Base-by-base conservation (phyloP, 225 moss, liverwort and hornwort species). In the Physcomitrium patens region DNA sequence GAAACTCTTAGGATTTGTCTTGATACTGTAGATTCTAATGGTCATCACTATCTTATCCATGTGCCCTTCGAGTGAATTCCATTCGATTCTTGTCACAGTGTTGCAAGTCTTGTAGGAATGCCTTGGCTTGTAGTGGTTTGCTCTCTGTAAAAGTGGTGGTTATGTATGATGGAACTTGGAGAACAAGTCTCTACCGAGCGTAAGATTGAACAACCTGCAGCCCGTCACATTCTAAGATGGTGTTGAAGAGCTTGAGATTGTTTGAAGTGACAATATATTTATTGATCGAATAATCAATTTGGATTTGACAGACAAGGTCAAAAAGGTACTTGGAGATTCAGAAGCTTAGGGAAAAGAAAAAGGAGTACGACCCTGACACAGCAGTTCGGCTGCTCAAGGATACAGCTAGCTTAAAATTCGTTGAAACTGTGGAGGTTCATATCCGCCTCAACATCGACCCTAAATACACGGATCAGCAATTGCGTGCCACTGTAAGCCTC, bases 401-500 rank as follows among this genome's bases (percentile, higher is more conserved):
- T 71, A 86, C 92, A 13, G 90, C 83, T 19, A 94, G 67, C 66
- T 15, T 81, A 12, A 92, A 94, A 78, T 94, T 94, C 67, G 67
- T 73, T 76, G 94, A 94, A 80, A 89, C 90, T 77, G 87, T 84
- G 28, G 94, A 94, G 81, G 87, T 86, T 68, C 94, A 94, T 52
- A 89, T 94, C 69, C 92, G 94, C 63, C 86, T 94, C 63, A 94
- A 94, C 83, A 80, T 94, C 28, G 94, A 94, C 72, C 94, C 90
- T 12, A 94, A 94, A 72, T 94, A 94, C 78, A 90, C 94, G 1
- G 92, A 94, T 73, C 92, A 92, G 80, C 94, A 94, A 80, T 78
- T 94, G 26, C 86, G 94, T 63, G 92, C 94, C 42, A 94, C 92
- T 60, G 94, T 92, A 65, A 79, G 70, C 60, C 59, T 24, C 6